These are phyloP conservation scores for Sugiyamaella pinicola DNA, from an alignment of 1,139 yeast species.

Conservation along the genomic window DNA sequence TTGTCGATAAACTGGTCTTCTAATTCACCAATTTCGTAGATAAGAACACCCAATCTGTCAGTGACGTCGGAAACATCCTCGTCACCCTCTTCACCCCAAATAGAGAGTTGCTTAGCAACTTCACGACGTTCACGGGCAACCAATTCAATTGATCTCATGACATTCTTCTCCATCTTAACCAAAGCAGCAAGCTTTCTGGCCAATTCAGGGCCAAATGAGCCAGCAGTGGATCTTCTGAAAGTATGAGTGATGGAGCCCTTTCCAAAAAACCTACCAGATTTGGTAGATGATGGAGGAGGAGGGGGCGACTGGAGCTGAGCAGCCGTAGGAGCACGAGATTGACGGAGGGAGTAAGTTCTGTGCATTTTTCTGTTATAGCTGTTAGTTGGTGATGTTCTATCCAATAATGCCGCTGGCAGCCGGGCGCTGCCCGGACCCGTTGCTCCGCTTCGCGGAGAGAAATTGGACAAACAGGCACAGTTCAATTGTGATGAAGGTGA, in stretches of 20 bases:
- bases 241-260: conserved; percentile 80
- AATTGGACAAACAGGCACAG: no score
- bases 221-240: conserved; percentile 86
- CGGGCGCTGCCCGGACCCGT: no score
- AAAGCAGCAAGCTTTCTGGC: conserved; percentile 85
- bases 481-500: no score
- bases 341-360: conserved; percentile 96
- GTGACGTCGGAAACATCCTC: conserved; percentile 97
- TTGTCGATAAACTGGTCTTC: conserved; percentile 98
- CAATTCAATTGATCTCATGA: conserved; percentile 89
- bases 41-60: conserved; percentile 92
- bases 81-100: conserved; percentile 98
- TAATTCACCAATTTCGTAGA: conserved; percentile 95
- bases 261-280: conserved; percentile 86
- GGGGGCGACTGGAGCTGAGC: conserved; percentile 93
- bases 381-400: conserved; percentile 1
- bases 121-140: conserved; percentile 95
- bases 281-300: conserved; percentile 89
- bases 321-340: conserved; percentile 94
- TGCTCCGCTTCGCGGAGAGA: background rate
- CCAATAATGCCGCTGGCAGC: background rate
- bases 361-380: conserved; percentile 61
- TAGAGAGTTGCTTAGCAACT: conserved; percentile 91
- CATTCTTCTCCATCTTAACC: conserved; percentile 95
- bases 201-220: conserved; percentile 92